A percentile compares a stretch with the other conserved stretches of the same genome.
Conservation (phyloP, 306 rosid genomes). For the Fragaria iinumae region DNA sequence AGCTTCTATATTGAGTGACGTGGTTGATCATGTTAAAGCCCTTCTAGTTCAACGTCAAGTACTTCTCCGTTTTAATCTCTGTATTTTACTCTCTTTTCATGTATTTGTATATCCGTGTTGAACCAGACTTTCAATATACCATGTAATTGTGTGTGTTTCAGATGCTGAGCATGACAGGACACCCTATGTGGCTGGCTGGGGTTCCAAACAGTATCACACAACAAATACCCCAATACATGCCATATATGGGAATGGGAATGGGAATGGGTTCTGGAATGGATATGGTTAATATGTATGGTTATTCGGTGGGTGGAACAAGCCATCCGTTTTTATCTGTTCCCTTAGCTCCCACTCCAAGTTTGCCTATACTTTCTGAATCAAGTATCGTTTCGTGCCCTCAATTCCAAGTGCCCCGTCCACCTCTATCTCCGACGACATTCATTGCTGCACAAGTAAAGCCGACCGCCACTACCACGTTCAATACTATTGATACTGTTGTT, state of each 20-base stretch:
- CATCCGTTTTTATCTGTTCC: not conserved
- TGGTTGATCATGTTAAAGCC: conserved; percentile 19
- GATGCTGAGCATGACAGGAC: not conserved
- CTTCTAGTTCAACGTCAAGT: conserved; percentile 26
- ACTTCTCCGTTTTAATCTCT: not conserved
- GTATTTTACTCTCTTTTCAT: not conserved
- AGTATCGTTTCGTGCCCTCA: not conserved
- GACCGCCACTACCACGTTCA: not conserved
- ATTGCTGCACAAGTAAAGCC: not conserved
- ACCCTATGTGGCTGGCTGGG: not conserved
- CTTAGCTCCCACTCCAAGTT: not conserved
- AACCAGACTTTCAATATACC: not conserved
- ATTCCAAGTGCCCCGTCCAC: not conserved
- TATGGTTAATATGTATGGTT: not conserved
- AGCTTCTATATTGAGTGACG: conserved; percentile 26
- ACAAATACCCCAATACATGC: not conserved
- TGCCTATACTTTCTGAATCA: not conserved
- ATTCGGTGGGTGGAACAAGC: not conserved
- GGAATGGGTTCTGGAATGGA: not conserved
- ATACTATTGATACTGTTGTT: not conserved
- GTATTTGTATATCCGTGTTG: too few relatives aligned
- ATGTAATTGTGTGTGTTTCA: not conserved
- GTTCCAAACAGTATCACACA: not conserved
- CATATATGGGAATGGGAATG: not conserved
- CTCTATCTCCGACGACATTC: not conserved